Evolutionary conservation across 441 rosid species (phyloP).

Genomic region (Erodium moschatum): DNA sequence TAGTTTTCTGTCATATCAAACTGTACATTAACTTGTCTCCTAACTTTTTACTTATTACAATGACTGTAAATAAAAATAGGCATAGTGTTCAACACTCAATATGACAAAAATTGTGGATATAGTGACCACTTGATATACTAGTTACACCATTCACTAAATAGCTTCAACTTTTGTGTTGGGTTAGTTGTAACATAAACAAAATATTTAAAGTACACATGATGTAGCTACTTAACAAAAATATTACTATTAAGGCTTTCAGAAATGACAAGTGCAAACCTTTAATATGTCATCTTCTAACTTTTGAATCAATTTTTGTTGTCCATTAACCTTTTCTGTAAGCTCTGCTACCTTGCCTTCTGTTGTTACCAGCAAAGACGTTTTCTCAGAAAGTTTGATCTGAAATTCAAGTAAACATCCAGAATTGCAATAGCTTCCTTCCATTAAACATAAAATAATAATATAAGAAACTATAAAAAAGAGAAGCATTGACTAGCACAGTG

Average conservation of each 20-base stretch:
- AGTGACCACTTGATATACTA: too few relatives aligned
- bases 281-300: slow-evolving; percentile 94
- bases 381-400: slow-evolving; percentile 87
- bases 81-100: background rate
- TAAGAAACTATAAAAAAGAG: background rate
- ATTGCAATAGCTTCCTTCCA: slow-evolving; percentile 8
- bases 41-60: too few relatives aligned
- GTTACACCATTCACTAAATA: too few relatives aligned
- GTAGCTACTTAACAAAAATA: background rate
- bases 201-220: slow-evolving; percentile 6
- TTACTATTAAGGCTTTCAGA: slow-evolving; percentile 15
- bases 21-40: too few relatives aligned
- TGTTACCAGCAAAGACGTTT: slow-evolving; percentile 57
- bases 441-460: slow-evolving; percentile 2
- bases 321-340: slow-evolving; percentile 58
- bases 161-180: too few relatives aligned
- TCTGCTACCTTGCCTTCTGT: slow-evolving; percentile 69
- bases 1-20: background rate
- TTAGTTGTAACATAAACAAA: too few relatives aligned
- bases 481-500: slow-evolving; percentile 1
- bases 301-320: slow-evolving; percentile 79
- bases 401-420: slow-evolving; percentile 19
- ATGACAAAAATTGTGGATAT: background rate
- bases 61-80: too few relatives aligned
- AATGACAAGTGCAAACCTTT: slow-evolving; percentile 48